Evolutionary conservation across 805 yeast genomes (phyloP).

Genomic region (Saccharomycopsis malanga): DNA sequence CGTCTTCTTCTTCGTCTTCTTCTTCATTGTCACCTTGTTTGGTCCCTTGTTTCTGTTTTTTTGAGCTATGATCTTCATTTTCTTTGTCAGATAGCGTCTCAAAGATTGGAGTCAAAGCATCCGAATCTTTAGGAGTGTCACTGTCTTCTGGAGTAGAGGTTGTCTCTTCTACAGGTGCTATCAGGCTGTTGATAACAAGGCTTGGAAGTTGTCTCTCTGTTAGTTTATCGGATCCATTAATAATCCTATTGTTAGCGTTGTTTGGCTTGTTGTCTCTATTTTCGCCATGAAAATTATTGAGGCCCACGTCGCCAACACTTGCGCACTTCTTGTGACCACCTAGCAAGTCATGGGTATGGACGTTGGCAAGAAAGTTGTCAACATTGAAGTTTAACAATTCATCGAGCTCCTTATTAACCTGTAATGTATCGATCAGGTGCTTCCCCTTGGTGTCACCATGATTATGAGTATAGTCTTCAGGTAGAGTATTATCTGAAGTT

Average conservation of each 20-base stretch:
- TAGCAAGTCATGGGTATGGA: neutral
- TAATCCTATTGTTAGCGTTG: neutral
- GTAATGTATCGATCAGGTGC: neutral
- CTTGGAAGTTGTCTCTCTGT: neutral
- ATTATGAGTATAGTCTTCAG: neutral
- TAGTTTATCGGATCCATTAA: neutral
- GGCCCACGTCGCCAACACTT: neutral
- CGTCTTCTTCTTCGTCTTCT: neutral
- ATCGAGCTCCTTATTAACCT: slow-evolving; percentile 9
- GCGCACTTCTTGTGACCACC: too few relatives aligned
- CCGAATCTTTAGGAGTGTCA: slow-evolving; percentile 19
- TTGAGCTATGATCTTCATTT: neutral
- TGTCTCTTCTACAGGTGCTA: neutral
- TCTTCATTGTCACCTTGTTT: neutral
- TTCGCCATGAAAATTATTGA: neutral
- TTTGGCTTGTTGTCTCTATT: neutral
- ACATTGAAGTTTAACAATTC: slow-evolving; percentile 16
- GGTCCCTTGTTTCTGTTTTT: neutral
- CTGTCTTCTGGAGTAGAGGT: slow-evolving; percentile 13
- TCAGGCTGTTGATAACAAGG: neutral
- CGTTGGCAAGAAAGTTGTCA: slow-evolving; percentile 9
- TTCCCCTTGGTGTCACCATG: neutral
- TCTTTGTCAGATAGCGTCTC: slow-evolving; percentile 10
- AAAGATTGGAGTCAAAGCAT: slow-evolving; percentile 20
- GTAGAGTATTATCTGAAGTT: slow-evolving; percentile 5